Evolutionary conservation across 805 yeast species (phyloP).

Genomic region (Kuraishia hungarica): DNA sequence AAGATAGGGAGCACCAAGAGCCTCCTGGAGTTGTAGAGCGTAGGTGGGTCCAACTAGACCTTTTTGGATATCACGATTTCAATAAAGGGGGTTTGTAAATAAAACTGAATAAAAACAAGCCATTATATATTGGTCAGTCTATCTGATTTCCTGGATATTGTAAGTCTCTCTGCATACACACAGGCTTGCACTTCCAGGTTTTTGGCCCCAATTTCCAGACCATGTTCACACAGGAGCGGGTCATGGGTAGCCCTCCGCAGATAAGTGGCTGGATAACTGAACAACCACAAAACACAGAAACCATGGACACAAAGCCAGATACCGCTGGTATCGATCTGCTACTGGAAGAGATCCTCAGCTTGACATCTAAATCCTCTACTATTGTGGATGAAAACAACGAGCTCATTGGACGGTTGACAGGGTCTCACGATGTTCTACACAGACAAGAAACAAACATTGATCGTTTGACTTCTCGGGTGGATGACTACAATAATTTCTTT

Average conservation of each 20-base stretch:
- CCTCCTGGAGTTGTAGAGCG: background rate
- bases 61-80: background rate
- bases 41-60: too few species aligned
- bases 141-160: background rate
- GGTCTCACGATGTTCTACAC: background rate
- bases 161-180: background rate
- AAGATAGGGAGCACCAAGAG: background rate
- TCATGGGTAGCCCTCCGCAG: background rate
- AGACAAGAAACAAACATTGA: background rate
- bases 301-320: background rate
- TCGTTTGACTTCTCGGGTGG: background rate
- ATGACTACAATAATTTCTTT: slow-evolving; percentile 1
- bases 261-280: background rate
- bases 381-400: background rate
- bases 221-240: background rate
- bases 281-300: background rate
- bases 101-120: too few species aligned
- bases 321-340: background rate
- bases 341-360: background rate
- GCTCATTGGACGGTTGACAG: background rate
- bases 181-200: background rate
- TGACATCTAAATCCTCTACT: background rate
- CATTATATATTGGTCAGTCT: background rate
- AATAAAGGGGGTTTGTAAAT: too few species aligned
- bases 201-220: background rate